A percentile compares a stretch with the other conserved stretches of the same genome.
Evolutionary conservation across 2,329 filamentous ascomycete species (phyloP).

Genomic region (Pyricularia sp.): DNA sequence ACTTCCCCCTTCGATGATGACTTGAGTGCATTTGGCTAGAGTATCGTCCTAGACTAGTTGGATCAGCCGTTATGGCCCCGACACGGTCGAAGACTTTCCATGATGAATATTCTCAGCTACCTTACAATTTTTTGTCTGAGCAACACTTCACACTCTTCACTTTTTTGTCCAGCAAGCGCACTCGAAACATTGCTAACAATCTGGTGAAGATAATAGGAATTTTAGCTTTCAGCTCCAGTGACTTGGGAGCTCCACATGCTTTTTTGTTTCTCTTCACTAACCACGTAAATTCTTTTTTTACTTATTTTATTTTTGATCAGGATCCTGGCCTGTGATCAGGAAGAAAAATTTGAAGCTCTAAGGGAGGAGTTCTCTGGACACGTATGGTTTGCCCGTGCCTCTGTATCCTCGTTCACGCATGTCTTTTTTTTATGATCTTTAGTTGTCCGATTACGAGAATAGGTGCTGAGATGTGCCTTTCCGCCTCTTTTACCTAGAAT

Average conservation of each 20-base stretch:
- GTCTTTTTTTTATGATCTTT: background rate
- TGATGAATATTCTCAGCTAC: slow-evolving; percentile 99
- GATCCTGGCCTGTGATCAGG: slow-evolving; percentile 88
- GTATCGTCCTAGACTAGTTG: slow-evolving; percentile 60
- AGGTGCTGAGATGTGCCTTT: slow-evolving; percentile 13
- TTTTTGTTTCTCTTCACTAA: slow-evolving; percentile 11
- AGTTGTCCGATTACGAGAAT: background rate
- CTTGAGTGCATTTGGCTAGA: slow-evolving; percentile 99
- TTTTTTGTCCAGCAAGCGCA: background rate
- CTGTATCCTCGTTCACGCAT: slow-evolving; percentile 19
- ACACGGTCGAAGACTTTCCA: slow-evolving; percentile 58
- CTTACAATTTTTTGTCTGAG: slow-evolving; percentile 74
- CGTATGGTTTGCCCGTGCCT: slow-evolving; percentile 46
- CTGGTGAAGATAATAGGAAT: background rate
- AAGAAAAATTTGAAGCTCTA: slow-evolving; percentile 78
- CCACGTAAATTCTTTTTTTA: slow-evolving; percentile 9
- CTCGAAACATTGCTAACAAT: background rate
- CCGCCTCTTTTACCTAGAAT: slow-evolving; percentile 41
- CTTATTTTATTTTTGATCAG: slow-evolving; percentile 33
- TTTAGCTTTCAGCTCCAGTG: background rate
- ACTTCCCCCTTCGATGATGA: slow-evolving; percentile 63
- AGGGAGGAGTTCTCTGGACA: slow-evolving; percentile 72
- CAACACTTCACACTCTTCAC: slow-evolving; percentile 27
- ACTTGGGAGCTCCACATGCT: too few relatives aligned
- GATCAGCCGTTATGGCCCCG: slow-evolving; percentile 69